A percentile compares a stretch with the other conserved stretches of the same genome.
These are phyloP conservation scores for Penicillium flavigenum DNA, from an alignment of 495 filamentous ascomycete species.

Conservation along the genomic window DNA sequence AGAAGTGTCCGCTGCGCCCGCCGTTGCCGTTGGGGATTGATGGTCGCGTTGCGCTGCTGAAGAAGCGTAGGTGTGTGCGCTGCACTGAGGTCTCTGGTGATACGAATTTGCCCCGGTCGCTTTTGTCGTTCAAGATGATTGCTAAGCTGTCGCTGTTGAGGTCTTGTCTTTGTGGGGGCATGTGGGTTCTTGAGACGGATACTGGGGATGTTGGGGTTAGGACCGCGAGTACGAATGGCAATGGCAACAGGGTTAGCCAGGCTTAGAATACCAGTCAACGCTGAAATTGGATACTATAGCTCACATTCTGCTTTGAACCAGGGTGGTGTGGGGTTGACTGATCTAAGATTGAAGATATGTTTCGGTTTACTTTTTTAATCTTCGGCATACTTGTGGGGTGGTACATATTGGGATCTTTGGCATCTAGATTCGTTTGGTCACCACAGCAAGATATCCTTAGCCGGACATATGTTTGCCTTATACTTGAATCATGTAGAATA, in stretches of 20 bases:
- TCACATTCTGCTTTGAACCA: neutral
- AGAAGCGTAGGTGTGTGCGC: constrained; percentile 40
- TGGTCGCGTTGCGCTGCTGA: constrained; percentile 13
- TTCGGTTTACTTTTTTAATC: neutral
- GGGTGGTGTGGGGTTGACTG: neutral
- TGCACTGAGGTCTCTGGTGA: constrained; percentile 47
- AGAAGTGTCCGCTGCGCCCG: constrained; percentile 39
- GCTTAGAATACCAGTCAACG: neutral
- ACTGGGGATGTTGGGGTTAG: constrained; percentile 9
- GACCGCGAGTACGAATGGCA: constrained; percentile 1
- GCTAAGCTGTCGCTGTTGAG: constrained; percentile 41
- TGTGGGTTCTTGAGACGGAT: constrained; percentile 42
- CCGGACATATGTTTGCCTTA: neutral
- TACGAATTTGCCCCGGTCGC: constrained; percentile 33
- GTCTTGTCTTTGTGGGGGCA: constrained; percentile 46
- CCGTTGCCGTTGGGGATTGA: constrained; percentile 12
- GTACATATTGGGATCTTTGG: neutral
- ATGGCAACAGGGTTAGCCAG: neutral
- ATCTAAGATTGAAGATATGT: neutral
- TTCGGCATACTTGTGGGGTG: neutral
- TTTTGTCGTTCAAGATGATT: constrained; percentile 42
- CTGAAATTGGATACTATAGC: neutral
- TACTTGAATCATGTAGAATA: neutral
- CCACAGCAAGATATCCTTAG: neutral
- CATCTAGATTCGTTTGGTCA: neutral